These are phyloP conservation scores for Aspergillus nanangensis DNA, from an alignment of 495 filamentous ascomycete species.

Conservation along the genomic window DNA sequence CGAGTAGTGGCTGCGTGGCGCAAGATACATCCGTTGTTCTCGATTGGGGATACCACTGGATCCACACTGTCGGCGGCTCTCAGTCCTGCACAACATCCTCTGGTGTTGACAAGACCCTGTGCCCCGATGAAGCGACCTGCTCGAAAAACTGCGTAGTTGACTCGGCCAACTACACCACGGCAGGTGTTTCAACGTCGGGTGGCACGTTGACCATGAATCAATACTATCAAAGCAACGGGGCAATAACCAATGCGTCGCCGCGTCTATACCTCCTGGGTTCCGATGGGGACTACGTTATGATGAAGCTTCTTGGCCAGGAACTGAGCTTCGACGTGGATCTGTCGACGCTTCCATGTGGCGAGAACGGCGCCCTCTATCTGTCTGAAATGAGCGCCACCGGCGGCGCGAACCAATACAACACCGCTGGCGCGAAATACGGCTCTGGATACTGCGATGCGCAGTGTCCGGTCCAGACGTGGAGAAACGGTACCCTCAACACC, in stretches of 20 bases:
- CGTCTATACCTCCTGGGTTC: slow-evolving; percentile 3
- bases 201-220: slow-evolving; percentile 1
- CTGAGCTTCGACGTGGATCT: slow-evolving; percentile 3
- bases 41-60: slow-evolving; percentile 3
- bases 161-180: slow-evolving; percentile 1
- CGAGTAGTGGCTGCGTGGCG: neutral
- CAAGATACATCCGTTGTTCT: slow-evolving; percentile 4
- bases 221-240: neutral
- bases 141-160: slow-evolving; percentile 2
- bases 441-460: slow-evolving; percentile 4
- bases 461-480: slow-evolving; percentile 1
- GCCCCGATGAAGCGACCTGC: slow-evolving; percentile 3
- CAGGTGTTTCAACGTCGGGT: slow-evolving; percentile 1
- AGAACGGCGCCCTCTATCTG: slow-evolving; percentile 4
- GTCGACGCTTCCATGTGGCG: slow-evolving; percentile 3
- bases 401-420: slow-evolving; percentile 3
- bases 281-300: neutral
- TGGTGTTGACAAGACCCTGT: slow-evolving; percentile 1
- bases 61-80: neutral
- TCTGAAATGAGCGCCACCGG: slow-evolving; percentile 5
- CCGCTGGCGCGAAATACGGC: slow-evolving; percentile 1
- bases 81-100: neutral
- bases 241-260: neutral
- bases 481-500: slow-evolving; percentile 2
- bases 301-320: slow-evolving; percentile 4